Base-by-base conservation (phyloP, 2,329 filamentous ascomycete species). In the Scortechinia acanthostroma region DNA sequence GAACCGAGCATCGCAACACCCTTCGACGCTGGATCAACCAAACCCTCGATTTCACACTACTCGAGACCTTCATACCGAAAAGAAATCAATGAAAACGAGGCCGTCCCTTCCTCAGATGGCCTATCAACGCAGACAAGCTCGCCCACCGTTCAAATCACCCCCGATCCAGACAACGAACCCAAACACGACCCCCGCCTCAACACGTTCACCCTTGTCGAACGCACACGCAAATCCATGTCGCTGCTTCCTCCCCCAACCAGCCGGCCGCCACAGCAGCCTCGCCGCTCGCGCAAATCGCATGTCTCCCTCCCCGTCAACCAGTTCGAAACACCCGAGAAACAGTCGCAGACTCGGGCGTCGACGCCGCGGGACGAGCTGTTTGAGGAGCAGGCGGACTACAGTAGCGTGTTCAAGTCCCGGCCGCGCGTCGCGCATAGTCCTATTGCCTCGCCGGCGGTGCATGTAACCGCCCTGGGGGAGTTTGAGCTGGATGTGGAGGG, bases 221-320 rank as follows among this genome's bases (percentile, higher is more conserved):
- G 77, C 45, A 80, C 77, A 3, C 68, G 76, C 33, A 69, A 73
- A 48, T 80, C 74, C 33, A 80, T 82, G 67, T 73, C 73, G 4
- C 59, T 70, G 4, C 61, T 76, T 43, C 13, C 35, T 6, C 35
- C 35, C 6, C 35, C 13, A 6, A 13, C 35, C 10, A 30, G 25
- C 25, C 25, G 10, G 10, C 25, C 25, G n/a, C 25, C 25, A 30
- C 25, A 10, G n/a, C 10, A 30, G n/a, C 10, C 10, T 10, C 10
- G n/a, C 10, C n/a, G 10, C 25, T 30, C 25, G 10, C 35, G 35
- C 17, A 13, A 17, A 10, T 6, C 6, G 6, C 6, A 10, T 40
- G 17, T 19, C 6, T 40, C 35, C 10, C 20, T 40, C 35, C 35
- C 35, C 20, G 17, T 19, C 6, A 40, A 40, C 20, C 35, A 10